A percentile compares a stretch with the other conserved stretches of the same genome.
Evolutionary conservation across 2,329 filamentous ascomycete genomes (phyloP).

Genomic region (Nothophoma quercina): DNA sequence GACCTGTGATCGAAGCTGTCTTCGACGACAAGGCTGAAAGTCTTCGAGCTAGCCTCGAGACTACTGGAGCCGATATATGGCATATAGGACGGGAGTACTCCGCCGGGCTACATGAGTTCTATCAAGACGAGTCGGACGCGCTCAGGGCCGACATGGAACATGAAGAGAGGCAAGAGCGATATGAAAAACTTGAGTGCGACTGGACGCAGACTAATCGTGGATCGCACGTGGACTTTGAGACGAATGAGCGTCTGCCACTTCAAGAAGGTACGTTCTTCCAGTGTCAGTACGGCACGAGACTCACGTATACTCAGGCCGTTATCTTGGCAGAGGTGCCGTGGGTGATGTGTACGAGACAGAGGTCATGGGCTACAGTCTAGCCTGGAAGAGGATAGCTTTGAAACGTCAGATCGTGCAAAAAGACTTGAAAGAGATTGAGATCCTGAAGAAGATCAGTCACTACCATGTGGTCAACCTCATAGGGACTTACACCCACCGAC

Average conservation of each 20-base stretch:
- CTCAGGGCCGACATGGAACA: too few species aligned
- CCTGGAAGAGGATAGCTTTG: constrained; percentile 27
- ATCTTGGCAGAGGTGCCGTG: constrained; percentile 26
- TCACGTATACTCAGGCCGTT: constrained; percentile 41
- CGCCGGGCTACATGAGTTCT: too few species aligned
- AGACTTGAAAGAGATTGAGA: constrained; percentile 31
- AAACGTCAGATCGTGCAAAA: constrained; percentile 17
- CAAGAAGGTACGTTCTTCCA: neutral
- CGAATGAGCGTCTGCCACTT: neutral
- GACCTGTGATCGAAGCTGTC: too few species aligned
- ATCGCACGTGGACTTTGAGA: neutral
- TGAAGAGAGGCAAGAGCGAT: too few species aligned
- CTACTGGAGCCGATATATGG: too few species aligned
- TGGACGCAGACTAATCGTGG: neutral
- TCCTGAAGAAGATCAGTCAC: constrained; percentile 29
- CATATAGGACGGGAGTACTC: too few species aligned
- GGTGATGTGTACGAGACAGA: constrained; percentile 31
- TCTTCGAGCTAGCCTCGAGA: too few species aligned
- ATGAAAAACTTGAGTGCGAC: neutral
- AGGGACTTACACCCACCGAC: constrained; percentile 31
- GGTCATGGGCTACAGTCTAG: constrained; percentile 20
- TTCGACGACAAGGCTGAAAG: too few species aligned
- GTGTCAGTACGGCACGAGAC: too few species aligned
- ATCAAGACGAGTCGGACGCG: too few species aligned
- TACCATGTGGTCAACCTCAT: constrained; percentile 31